Base-by-base conservation (phyloP, 805 yeast genomes). In the Vanderwaltozyma yarrowii region DNA sequence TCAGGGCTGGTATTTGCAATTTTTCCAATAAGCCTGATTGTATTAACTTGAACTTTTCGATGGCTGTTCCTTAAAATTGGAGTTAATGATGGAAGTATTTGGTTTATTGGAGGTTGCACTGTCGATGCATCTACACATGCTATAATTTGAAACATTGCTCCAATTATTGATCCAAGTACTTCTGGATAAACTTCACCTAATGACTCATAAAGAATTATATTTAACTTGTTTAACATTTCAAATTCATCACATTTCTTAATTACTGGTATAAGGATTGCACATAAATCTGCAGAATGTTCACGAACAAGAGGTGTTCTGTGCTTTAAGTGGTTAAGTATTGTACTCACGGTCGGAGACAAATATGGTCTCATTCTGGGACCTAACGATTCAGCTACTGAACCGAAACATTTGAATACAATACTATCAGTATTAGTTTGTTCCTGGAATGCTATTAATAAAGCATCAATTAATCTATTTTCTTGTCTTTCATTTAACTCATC, bases 121-220 rank as follows among this genome's bases (percentile, higher is more conserved):
- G 70, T 61, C 1, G 71, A 68, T 12, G 78, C 65, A 8, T 81
- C 82, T 32, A 80, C 69, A 15, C 71, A 73, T 2, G 68, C 61
- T 15, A 85, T 71, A 29, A 88, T 78, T 11, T 75, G 63, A 37
- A 71, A 61, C 48, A 89, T 60, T 0, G 95, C 95, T 14, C 73
- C 72, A 13, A 92, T 62, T 2, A 89, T 71, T 0, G 96, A 82
- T 0, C 95, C 96, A 33, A 92, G 65, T 2, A 87, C 96, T 37
- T 87, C 95, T 0, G 98, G 98, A 46, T 78, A 86, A 5, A 81
- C 89, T 54, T 92, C 99, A 15, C 98, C 98, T 9, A 92, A 67
- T 12, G 92, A 81, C 57, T 92, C 99, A 56, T 81, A 86, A 25
- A 92, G 64, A 13, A 88, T 78, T 17, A 82, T 71, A 5, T 87